Evolutionary conservation across 2,329 filamentous ascomycete species (phyloP), one percentile per base, ranked within the genome.

Genomic region (Trichoderma hamatum): DNA sequence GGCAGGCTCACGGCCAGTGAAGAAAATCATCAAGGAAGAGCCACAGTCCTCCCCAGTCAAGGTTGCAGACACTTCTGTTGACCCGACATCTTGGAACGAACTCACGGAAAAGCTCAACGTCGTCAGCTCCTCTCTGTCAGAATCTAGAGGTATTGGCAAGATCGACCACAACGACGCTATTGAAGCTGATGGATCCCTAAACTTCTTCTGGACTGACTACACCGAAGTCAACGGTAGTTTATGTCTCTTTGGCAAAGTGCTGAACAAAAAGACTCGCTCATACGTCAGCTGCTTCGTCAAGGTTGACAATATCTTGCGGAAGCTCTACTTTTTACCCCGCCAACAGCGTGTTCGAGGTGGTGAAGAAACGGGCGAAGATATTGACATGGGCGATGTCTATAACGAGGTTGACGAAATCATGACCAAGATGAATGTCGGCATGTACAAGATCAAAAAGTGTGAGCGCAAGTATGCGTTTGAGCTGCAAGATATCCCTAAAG

Each of bases 181-280:
- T n/a, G 95, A 98, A 78, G 89, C 92, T 71, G 94, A 99, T 76
- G 96, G 95, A 43, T 96, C 92, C 74, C 84, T 99, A 34, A 90
- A 91, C 73, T 93, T 99, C 83, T 99, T 97, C 82, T 99, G 96
- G 96, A 91, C 92, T 9, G 96, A 99, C 80, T 99, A 97, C 76
- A 93, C 91, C 0, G 96, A 99, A 77, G 84, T 97, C 77, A 94
- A 94, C 75, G 95, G 95, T 70, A 96, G 90, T 73, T 83, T 99
- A 11, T 98, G 94, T 78, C 86, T 99, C 13, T 98, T 99, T 76
- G 96, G 96, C 72, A 99, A 99, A 78, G 95, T 97, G 28, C 89
- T 94, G 75, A 94, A 97, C 82, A 97, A 94, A 79, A 91, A 89
- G 75, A 92, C 88, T 1, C 89, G 88, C 63, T 84, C 84, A 54